These are phyloP conservation scores for Hypomontagnella submonticulosa DNA, from an alignment of 495 filamentous ascomycete species.

Conservation along the genomic window DNA sequence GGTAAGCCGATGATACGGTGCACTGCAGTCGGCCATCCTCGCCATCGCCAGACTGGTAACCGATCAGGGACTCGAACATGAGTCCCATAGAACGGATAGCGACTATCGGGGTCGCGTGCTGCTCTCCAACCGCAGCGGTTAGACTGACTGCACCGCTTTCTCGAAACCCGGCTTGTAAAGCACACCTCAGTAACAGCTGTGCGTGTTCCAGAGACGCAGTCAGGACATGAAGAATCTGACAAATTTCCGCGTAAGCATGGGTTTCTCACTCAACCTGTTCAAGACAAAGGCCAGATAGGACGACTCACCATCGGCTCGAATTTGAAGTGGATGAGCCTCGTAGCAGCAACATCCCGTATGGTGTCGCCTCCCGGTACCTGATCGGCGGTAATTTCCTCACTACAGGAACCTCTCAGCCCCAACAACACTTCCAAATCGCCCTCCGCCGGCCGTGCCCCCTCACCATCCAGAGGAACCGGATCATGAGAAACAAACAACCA, in stretches of 20 bases:
- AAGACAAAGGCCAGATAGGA: background rate
- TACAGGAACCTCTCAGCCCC: slow-evolving; percentile 6
- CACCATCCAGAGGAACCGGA: slow-evolving; percentile 59
- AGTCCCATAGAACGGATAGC: slow-evolving; percentile 84
- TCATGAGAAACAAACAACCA: slow-evolving; percentile 93
- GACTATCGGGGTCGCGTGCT: slow-evolving; percentile 72
- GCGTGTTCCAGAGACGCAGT: slow-evolving; percentile 77
- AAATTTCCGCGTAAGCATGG: slow-evolving; percentile 22
- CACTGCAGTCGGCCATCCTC: slow-evolving; percentile 50
- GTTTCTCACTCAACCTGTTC: background rate
- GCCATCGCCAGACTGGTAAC: slow-evolving; percentile 55
- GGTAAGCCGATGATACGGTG: slow-evolving; percentile 66
- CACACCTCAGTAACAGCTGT: slow-evolving; percentile 75
- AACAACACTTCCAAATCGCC: slow-evolving; percentile 28
- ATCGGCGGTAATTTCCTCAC: slow-evolving; percentile 12
- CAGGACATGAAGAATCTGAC: slow-evolving; percentile 87
- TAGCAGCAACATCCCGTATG: slow-evolving; percentile 32
- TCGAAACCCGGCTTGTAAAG: slow-evolving; percentile 83
- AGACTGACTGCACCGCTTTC: slow-evolving; percentile 80
- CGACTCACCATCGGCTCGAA: slow-evolving; percentile 89
- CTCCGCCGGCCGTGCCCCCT: slow-evolving; percentile 27
- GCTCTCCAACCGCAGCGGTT: slow-evolving; percentile 50
- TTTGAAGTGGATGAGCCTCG: slow-evolving; percentile 83
- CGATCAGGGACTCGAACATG: slow-evolving; percentile 81
- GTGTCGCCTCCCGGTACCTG: slow-evolving; percentile 28